Conservation (phyloP, 768 basidiomycete genomes). For the Mrakia gelida region DNA sequence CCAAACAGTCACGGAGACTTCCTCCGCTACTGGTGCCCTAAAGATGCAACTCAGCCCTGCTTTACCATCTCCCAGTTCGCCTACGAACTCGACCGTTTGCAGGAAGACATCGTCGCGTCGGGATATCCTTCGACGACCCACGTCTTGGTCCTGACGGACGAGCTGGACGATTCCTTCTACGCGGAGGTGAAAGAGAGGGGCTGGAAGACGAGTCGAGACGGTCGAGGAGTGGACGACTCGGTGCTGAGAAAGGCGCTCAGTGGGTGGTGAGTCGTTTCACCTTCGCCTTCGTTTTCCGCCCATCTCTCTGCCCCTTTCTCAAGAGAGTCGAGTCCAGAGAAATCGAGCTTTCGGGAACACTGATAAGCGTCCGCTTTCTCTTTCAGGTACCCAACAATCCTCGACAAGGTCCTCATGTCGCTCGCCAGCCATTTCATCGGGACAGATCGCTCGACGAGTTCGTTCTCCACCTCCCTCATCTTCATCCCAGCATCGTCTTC, state of each 20-base stretch:
- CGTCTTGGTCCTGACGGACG: conserved; percentile 6
- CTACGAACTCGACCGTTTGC: neutral
- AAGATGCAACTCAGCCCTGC: neutral
- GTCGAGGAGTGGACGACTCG: neutral
- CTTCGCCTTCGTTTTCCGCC: neutral
- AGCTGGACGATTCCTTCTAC: neutral
- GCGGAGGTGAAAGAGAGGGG: neutral
- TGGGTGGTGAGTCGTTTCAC: neutral
- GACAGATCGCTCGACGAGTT: neutral
- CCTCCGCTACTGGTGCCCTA: neutral
- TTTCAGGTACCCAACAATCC: neutral
- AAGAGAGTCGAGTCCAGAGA: too few relatives aligned
- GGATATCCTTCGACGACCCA: neutral
- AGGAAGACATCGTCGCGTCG: neutral
- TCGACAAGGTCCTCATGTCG: neutral
- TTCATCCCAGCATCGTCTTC: too few relatives aligned
- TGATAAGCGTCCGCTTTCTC: too few relatives aligned
- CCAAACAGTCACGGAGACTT: neutral
- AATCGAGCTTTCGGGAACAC: too few relatives aligned
- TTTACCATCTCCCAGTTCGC: neutral
- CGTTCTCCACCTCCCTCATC: neutral
- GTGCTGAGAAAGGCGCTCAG: neutral
- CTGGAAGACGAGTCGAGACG: neutral
- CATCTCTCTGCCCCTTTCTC: neutral
- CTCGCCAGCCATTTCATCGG: neutral